Evolutionary conservation across 805 yeast species (phyloP).

Genomic region (Sungouiella thailandica): DNA sequence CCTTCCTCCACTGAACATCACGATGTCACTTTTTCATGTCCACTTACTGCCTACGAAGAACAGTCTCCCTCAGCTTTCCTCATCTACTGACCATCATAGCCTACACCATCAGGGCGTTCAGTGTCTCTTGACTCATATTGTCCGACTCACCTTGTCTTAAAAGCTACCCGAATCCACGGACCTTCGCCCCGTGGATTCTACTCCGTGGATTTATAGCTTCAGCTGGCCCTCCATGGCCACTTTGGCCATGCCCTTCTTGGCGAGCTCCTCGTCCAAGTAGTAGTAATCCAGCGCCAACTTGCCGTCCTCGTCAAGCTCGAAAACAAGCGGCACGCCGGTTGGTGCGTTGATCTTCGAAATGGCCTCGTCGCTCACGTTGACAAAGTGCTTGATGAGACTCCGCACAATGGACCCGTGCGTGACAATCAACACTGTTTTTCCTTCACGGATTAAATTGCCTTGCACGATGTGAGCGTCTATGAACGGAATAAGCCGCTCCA

Average conservation of each 20-base stretch:
- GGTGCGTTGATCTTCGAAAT: slow-evolving; percentile 39
- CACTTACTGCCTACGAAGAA: no score
- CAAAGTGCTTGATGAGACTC: slow-evolving; percentile 35
- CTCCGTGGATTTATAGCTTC: background rate
- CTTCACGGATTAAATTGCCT: slow-evolving; percentile 17
- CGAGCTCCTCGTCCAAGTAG: slow-evolving; percentile 38
- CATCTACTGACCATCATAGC: no score
- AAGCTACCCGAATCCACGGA: no score
- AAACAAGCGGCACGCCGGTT: slow-evolving; percentile 41
- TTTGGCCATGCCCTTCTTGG: slow-evolving; percentile 30
- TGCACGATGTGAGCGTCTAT: slow-evolving; percentile 25
- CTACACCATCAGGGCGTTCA: no score
- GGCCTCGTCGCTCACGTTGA: slow-evolving; percentile 31
- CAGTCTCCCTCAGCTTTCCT: no score
- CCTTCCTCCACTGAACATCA: no score
- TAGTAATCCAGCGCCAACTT: slow-evolving; percentile 25
- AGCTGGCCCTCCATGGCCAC: slow-evolving; percentile 17
- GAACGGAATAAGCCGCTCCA: slow-evolving; percentile 37
- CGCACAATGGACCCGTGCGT: slow-evolving; percentile 42
- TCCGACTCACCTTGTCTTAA: no score
- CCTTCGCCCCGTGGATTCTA: no score
- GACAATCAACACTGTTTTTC: slow-evolving; percentile 32
- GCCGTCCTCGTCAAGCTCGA: slow-evolving; percentile 32
- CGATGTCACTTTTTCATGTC: no score
- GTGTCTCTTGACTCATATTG: no score